Percentiles rank a stretch among this genome's conserved stretches.
These are phyloP conservation scores for Sporisorium exsertum DNA, from an alignment of 1,284 basidiomycete genomes.

Conservation along the genomic window DNA sequence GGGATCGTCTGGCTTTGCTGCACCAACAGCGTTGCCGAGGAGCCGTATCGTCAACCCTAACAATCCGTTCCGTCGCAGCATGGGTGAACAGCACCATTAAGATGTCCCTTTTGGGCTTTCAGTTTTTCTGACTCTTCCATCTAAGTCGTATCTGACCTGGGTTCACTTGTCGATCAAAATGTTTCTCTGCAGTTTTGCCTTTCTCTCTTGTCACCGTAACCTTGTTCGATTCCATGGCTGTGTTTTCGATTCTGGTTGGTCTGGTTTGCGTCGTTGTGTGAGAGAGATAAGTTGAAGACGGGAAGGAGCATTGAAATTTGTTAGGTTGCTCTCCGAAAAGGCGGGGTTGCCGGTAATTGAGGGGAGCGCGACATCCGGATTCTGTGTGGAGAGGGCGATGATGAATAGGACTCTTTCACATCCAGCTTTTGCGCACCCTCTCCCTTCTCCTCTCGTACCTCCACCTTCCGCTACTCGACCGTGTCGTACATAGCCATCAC, in stretches of 20 bases:
- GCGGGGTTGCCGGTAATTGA: conserved; percentile 5
- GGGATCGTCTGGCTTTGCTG: conserved; percentile 25
- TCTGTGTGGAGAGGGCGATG: background rate
- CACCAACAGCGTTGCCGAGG: conserved; percentile 11
- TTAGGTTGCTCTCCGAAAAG: background rate
- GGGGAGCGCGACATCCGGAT: conserved; percentile 13
- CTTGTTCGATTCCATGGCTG: background rate
- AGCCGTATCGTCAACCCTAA: conserved; percentile 51
- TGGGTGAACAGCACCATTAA: conserved; percentile 39
- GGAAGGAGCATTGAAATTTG: background rate
- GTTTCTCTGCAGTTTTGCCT: background rate
- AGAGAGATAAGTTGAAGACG: background rate
- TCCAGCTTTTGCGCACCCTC: background rate
- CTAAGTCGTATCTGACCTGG: background rate
- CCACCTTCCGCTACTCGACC: background rate
- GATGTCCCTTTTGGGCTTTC: background rate
- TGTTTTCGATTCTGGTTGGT: background rate
- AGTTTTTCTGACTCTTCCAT: background rate
- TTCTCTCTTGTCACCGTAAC: conserved; percentile 2
- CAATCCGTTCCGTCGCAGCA: conserved; percentile 55
- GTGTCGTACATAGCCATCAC: background rate
- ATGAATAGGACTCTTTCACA: background rate
- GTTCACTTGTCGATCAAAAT: background rate
- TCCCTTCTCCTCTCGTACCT: conserved; percentile 1
- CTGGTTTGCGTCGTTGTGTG: background rate